Percentiles rank a stretch among this genome's conserved stretches.
Conservation (phyloP, 768 basidiomycete species). For the Mycena alexandri region DNA sequence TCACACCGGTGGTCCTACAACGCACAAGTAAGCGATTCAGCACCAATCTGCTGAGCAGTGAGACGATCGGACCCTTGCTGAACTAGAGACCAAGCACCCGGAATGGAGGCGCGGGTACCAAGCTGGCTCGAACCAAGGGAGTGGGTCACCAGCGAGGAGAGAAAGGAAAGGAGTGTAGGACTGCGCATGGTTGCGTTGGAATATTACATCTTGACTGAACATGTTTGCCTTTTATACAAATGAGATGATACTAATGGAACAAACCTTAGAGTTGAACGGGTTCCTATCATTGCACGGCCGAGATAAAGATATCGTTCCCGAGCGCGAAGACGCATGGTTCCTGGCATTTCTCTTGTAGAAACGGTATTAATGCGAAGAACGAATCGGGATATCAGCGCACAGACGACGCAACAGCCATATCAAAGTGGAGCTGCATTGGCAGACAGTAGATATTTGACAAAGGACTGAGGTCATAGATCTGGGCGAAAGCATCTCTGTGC, state of each 20-base stretch:
- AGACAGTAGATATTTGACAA: slow-evolving; percentile 16
- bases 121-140: neutral
- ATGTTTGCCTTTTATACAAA: slow-evolving; percentile 10
- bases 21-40: neutral
- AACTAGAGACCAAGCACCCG: slow-evolving; percentile 31
- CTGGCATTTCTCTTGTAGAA: neutral
- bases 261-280: neutral
- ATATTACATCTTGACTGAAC: neutral
- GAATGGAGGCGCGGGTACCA: slow-evolving; percentile 25
- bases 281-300: slow-evolving; percentile 10
- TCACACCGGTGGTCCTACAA: slow-evolving; percentile 41
- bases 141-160: neutral
- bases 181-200: slow-evolving; percentile 9
- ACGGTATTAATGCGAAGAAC: neutral
- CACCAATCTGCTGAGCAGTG: too few species aligned
- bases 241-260: neutral
- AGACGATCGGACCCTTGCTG: slow-evolving; percentile 20
- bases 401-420: slow-evolving; percentile 5
- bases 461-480: neutral
- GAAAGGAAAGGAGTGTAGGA: slow-evolving; percentile 1
- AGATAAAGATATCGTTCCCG: neutral
- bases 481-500: neutral
- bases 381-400: slow-evolving; percentile 20
- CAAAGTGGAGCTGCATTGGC: neutral
- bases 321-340: slow-evolving; percentile 2